Evolutionary conservation across 805 yeast species (phyloP).

Genomic region (Cyberlindnera mrakii): DNA sequence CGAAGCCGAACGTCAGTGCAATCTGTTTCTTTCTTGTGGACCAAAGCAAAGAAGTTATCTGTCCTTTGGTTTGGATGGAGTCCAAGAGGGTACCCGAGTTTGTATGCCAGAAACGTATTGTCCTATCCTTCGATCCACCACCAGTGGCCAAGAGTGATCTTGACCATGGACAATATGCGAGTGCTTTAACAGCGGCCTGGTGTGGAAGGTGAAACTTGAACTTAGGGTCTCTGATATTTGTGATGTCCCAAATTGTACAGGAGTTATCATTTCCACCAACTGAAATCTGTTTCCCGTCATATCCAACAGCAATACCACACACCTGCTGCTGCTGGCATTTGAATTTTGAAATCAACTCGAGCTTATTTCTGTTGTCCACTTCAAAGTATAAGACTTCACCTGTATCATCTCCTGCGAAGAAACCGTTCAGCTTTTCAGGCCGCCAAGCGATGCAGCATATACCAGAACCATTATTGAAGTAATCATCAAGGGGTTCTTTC

Average conservation of each 20-base stretch:
- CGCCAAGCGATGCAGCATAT: slow-evolving; percentile 61
- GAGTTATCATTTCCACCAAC: slow-evolving; percentile 83
- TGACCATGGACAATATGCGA: slow-evolving; percentile 90
- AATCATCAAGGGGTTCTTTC: slow-evolving; percentile 10
- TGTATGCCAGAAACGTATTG: slow-evolving; percentile 85
- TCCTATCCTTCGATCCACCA: slow-evolving; percentile 79
- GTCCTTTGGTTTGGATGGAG: slow-evolving; percentile 55
- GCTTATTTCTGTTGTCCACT: slow-evolving; percentile 6
- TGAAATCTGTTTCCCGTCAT: slow-evolving; percentile 51
- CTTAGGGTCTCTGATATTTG: slow-evolving; percentile 33
- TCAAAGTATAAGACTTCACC: slow-evolving; percentile 50
- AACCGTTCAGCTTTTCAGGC: slow-evolving; percentile 28
- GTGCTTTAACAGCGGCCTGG: slow-evolving; percentile 83
- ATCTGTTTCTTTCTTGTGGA: slow-evolving; percentile 56
- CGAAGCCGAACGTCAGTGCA: slow-evolving; percentile 79
- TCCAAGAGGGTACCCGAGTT: slow-evolving; percentile 65
- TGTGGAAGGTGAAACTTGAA: slow-evolving; percentile 52
- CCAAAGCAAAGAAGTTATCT: slow-evolving; percentile 79
- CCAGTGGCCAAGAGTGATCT: slow-evolving; percentile 79
- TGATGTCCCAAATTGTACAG: slow-evolving; percentile 72
- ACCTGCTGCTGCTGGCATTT: slow-evolving; percentile 52
- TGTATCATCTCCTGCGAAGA: slow-evolving; percentile 59
- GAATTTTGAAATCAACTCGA: slow-evolving; percentile 26
- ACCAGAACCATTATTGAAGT: slow-evolving; percentile 30
- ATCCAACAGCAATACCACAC: slow-evolving; percentile 60